phyloP scores from a whole-genome alignment of 306 rosid genomes.

The Crataegus laevigata region DNA sequence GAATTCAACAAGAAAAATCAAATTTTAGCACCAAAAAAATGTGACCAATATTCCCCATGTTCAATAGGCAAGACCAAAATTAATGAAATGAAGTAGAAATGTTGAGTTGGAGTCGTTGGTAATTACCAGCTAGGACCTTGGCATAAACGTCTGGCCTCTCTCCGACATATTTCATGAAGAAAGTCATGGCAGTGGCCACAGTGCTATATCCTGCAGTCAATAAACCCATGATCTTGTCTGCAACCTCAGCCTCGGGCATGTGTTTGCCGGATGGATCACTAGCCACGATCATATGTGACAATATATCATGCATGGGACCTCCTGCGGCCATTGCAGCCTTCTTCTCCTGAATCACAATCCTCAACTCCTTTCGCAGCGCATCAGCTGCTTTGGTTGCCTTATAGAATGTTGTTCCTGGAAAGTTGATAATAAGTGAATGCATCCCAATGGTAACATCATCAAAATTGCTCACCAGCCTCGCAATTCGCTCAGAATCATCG shows the following conservation, averaged over 20 bases:
- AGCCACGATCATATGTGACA: slow-evolving; percentile 49
- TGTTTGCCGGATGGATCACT: slow-evolving; percentile 40
- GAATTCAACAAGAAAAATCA: not conserved
- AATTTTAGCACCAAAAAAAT: not conserved
- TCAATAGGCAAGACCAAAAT: too few species aligned
- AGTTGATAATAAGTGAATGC: slow-evolving; percentile 27
- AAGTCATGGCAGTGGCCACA: slow-evolving; percentile 16
- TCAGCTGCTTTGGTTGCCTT: slow-evolving; percentile 27
- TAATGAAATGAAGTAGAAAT: not conserved
- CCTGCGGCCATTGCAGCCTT: slow-evolving; percentile 40
- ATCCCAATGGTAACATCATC: slow-evolving; percentile 28
- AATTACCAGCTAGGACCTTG: slow-evolving; percentile 38
- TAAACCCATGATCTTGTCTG: slow-evolving; percentile 19
- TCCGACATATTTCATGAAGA: slow-evolving; percentile 17
- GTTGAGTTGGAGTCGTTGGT: not conserved
- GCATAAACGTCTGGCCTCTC: slow-evolving; percentile 30
- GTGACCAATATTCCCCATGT: not conserved
- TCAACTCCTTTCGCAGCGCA: slow-evolving; percentile 35
- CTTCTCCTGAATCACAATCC: slow-evolving; percentile 39
- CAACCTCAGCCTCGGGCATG: slow-evolving; percentile 49
- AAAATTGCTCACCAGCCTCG: slow-evolving; percentile 21
- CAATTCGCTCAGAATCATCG: slow-evolving; percentile 16
- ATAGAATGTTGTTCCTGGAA: slow-evolving; percentile 32
- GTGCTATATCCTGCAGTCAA: slow-evolving; percentile 14
- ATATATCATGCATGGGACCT: slow-evolving; percentile 32